These are phyloP conservation scores for Prinsepia uniflora DNA, from an alignment of 306 rosid genomes.

Conservation along the genomic window DNA sequence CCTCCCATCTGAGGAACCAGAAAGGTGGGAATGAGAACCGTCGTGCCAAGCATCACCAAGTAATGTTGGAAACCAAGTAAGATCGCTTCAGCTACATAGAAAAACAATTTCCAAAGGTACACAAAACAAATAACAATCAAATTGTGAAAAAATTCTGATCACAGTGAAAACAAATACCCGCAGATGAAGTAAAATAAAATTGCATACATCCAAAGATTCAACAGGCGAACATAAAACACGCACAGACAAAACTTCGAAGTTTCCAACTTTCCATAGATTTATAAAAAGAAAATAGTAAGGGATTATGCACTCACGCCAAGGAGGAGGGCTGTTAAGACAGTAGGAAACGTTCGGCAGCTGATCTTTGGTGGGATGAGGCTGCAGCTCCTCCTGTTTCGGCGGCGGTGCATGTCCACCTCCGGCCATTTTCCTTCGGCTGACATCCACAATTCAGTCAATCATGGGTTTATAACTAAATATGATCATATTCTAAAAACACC, in stretches of 20 bases:
- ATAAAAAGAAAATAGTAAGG: slow-evolving; percentile 4
- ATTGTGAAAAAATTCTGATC: slow-evolving; percentile 14
- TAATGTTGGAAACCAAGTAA: slow-evolving; percentile 97
- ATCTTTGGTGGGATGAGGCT: slow-evolving; percentile 86
- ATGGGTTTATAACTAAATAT: slow-evolving; percentile 3
- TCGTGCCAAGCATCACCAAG: slow-evolving; percentile 96
- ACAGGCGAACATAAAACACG: not conserved
- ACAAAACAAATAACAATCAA: slow-evolving; percentile 20
- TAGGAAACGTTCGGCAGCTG: slow-evolving; percentile 77
- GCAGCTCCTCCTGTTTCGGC: slow-evolving; percentile 83
- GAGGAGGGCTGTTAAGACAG: slow-evolving; percentile 99
- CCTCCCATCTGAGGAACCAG: slow-evolving; percentile 98
- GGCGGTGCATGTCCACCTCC: slow-evolving; percentile 71
- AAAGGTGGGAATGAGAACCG: slow-evolving; percentile 83
- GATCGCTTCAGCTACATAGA: slow-evolving; percentile 83
- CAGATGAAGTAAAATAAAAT: no score
- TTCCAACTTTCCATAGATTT: not conserved
- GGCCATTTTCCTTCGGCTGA: slow-evolving; percentile 39
- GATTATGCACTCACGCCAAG: slow-evolving; percentile 77
- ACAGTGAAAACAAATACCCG: not conserved
- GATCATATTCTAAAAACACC: slow-evolving; percentile 6
- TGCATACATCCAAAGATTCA: no score
- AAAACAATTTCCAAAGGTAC: slow-evolving; percentile 16
- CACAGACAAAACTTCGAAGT: no score
- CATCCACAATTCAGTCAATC: slow-evolving; percentile 3